phyloP scores from a whole-genome alignment of 179 eudicot species.

The Beta macrorhiza region DNA sequence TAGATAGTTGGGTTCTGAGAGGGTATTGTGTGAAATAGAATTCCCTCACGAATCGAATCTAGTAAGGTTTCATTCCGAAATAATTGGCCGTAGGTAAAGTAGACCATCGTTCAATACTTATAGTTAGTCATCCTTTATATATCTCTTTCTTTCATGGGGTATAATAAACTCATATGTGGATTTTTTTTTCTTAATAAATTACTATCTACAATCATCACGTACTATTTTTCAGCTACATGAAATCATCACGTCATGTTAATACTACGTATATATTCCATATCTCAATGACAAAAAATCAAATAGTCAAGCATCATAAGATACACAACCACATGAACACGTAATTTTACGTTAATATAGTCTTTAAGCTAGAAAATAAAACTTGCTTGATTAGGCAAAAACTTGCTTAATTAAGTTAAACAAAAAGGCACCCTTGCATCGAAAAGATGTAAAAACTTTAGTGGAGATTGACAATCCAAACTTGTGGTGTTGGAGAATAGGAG shows the following conservation, averaged over 20 bases:
- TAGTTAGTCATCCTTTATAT: too few species aligned
- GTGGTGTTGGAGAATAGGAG: slow-evolving; percentile 1
- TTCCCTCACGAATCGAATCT: too few species aligned
- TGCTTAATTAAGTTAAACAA: background rate
- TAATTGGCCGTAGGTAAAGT: too few species aligned
- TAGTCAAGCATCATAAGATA: background rate
- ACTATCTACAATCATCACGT: too few species aligned
- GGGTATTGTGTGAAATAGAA: too few species aligned
- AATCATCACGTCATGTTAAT: background rate
- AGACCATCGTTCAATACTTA: too few species aligned
- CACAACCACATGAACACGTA: background rate
- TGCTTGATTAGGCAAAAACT: background rate
- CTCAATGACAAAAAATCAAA: background rate
- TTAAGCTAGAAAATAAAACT: background rate
- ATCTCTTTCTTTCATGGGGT: too few species aligned
- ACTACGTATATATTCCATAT: background rate
- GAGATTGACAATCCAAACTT: slow-evolving; percentile 1
- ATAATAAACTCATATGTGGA: too few species aligned
- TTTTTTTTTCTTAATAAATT: too few species aligned
- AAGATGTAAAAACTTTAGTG: background rate
- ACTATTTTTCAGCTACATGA: too few species aligned
- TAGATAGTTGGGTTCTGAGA: too few species aligned
- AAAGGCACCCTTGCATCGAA: background rate
- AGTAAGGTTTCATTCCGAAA: too few species aligned
- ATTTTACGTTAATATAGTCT: background rate